phyloP scores from a whole-genome alignment of 805 yeast genomes.

The Lipomyces chichibuensis region DNA sequence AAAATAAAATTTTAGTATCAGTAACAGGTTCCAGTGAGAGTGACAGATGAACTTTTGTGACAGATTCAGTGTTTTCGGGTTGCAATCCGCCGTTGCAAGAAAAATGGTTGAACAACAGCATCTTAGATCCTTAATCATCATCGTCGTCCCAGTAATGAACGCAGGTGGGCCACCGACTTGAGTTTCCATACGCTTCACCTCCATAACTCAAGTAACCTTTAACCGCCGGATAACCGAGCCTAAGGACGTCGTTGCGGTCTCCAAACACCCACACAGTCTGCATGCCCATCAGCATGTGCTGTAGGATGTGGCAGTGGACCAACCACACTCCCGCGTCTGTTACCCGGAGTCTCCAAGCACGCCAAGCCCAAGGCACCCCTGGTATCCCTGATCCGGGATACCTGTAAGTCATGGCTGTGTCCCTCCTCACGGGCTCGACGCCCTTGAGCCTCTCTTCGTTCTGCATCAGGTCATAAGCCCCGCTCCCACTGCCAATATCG shows the following conservation, averaged over 20 bases:
- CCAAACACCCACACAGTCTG: conserved; percentile 4
- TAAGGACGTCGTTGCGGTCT: not conserved
- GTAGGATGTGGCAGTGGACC: not conserved
- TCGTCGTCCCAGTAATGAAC: conserved; percentile 1
- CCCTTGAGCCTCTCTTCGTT: conserved; percentile 2
- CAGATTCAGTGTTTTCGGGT: no score
- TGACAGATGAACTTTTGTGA: no score
- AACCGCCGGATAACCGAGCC: not conserved
- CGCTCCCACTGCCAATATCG: not conserved
- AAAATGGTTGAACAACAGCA: no score
- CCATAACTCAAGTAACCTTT: not conserved
- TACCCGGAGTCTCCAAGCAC: conserved; percentile 6
- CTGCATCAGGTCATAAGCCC: not conserved
- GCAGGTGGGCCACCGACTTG: conserved; percentile 2
- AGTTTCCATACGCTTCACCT: not conserved
- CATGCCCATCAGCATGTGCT: conserved; percentile 1
- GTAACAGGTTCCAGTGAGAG: no score
- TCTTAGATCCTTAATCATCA: no score
- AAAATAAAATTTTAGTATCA: no score
- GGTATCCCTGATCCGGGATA: not conserved
- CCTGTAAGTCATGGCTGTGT: not conserved
- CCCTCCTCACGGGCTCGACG: not conserved
- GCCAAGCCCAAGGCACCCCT: not conserved
- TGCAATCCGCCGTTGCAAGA: no score
- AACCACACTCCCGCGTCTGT: not conserved